phyloP scores from a whole-genome alignment of 176 grass and related monocot genomes.

The Rhipidocladum racemiflorum region DNA sequence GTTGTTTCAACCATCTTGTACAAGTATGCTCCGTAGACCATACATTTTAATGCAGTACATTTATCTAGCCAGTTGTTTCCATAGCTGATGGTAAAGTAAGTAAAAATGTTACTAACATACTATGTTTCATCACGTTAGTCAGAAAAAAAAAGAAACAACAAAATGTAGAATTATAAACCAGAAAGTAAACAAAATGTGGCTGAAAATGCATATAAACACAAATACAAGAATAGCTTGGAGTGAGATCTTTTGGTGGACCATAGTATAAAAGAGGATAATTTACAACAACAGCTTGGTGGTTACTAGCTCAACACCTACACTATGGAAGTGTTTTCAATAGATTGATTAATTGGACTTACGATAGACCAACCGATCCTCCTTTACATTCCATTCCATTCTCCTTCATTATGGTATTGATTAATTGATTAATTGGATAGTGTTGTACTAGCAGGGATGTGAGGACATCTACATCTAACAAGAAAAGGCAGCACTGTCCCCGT shows the following conservation, averaged over 20 bases:
- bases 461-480: too few species aligned
- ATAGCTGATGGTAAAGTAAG: neutral
- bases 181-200: too few species aligned
- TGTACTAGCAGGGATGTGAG: too few species aligned
- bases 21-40: neutral
- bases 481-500: too few species aligned
- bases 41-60: neutral
- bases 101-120: neutral
- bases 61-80: neutral
- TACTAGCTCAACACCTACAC: neutral
- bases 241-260: too few species aligned
- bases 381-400: neutral
- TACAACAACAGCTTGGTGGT: neutral
- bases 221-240: too few species aligned
- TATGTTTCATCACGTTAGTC: neutral
- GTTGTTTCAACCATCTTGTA: neutral
- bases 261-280: too few species aligned
- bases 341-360: neutral
- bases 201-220: too few species aligned
- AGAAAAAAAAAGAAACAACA: neutral
- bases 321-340: neutral
- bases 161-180: too few species aligned
- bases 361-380: neutral
- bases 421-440: too few species aligned
- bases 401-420: neutral